A percentile compares a stretch with the other conserved stretches of the same genome.
phyloP scores from a whole-genome alignment of 306 rosid species.

The Vigna nakashimae region DNA sequence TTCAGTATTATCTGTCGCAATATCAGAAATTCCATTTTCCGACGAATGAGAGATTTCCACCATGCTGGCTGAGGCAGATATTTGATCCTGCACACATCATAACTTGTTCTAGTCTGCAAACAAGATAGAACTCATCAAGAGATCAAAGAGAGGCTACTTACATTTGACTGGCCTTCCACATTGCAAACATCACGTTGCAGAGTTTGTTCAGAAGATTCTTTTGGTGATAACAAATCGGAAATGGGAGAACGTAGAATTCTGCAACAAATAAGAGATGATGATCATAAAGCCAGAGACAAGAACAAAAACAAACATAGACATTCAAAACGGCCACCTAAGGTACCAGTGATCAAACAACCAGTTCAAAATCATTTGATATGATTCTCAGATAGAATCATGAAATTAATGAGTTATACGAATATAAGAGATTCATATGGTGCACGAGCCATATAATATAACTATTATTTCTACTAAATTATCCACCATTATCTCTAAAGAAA shows the following conservation, averaged over 20 bases:
- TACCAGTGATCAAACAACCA: constrained; percentile 19
- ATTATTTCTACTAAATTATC: constrained; percentile 9
- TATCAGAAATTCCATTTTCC: constrained; percentile 53
- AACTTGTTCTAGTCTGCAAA: constrained; percentile 9
- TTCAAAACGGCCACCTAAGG: constrained; percentile 20
- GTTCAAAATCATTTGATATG: constrained; percentile 21
- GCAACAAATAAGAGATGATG: constrained; percentile 43
- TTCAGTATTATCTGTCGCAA: constrained; percentile 44
- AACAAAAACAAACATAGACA: constrained; percentile 10
- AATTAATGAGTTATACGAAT: neutral
- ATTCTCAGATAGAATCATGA: constrained; percentile 1
- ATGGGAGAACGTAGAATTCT: constrained; percentile 78
- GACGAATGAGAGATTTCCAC: constrained; percentile 57
- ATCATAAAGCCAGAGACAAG: constrained; percentile 18
- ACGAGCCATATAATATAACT: constrained; percentile 14
- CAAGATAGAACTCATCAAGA: constrained; percentile 21
- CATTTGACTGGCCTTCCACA: constrained; percentile 58
- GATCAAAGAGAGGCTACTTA: constrained; percentile 48
- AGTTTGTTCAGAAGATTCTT: constrained; percentile 51
- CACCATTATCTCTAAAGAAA: constrained; percentile 4
- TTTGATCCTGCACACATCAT: constrained; percentile 58
- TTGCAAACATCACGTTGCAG: constrained; percentile 44
- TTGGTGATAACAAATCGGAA: constrained; percentile 59
- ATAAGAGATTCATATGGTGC: neutral
- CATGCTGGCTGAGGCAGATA: constrained; percentile 39